Percentiles rank a stretch among this genome's conserved stretches.
phyloP scores from a whole-genome alignment of 192 early-diverging fungal genomes.

The Funneliformis geosporum region DNA sequence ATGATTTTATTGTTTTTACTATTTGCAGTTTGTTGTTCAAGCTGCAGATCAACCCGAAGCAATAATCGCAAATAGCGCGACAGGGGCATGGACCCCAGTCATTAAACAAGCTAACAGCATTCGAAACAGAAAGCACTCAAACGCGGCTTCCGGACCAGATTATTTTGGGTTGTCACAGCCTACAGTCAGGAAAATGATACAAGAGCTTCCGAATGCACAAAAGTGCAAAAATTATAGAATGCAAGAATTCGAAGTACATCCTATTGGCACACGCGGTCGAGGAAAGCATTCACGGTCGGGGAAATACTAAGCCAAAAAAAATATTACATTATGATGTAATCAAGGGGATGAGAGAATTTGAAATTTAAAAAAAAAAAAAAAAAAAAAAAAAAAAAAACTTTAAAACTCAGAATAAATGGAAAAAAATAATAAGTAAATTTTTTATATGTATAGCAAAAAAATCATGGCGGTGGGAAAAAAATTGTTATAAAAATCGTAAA shows the following conservation, averaged over 20 bases:
- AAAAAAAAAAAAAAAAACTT: too few relatives aligned
- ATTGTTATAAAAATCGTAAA: neutral
- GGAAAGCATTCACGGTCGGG: neutral
- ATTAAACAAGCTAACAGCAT: slow-evolving; percentile 71
- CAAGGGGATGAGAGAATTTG: neutral
- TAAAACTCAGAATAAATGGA: neutral
- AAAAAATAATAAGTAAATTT: too few relatives aligned
- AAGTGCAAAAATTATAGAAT: slow-evolving; percentile 62
- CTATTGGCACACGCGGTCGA: neutral
- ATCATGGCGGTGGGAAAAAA: neutral
- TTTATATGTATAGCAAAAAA: neutral
- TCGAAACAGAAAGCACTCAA: slow-evolving; percentile 62
- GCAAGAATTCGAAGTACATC: slow-evolving; percentile 42
- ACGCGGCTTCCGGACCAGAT: slow-evolving; percentile 78
- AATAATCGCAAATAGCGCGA: slow-evolving; percentile 62
- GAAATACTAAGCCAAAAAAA: neutral
- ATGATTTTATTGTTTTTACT: neutral
- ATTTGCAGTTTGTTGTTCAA: slow-evolving; percentile 59
- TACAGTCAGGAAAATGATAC: slow-evolving; percentile 72
- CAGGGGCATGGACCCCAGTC: slow-evolving; percentile 75
- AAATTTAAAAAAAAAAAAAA: too few relatives aligned
- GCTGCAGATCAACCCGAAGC: slow-evolving; percentile 68
- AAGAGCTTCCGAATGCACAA: slow-evolving; percentile 70
- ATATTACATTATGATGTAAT: neutral
- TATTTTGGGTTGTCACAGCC: slow-evolving; percentile 84